phyloP scores from a whole-genome alignment of 2,329 filamentous ascomycete genomes.

The Triangularia setosa region DNA sequence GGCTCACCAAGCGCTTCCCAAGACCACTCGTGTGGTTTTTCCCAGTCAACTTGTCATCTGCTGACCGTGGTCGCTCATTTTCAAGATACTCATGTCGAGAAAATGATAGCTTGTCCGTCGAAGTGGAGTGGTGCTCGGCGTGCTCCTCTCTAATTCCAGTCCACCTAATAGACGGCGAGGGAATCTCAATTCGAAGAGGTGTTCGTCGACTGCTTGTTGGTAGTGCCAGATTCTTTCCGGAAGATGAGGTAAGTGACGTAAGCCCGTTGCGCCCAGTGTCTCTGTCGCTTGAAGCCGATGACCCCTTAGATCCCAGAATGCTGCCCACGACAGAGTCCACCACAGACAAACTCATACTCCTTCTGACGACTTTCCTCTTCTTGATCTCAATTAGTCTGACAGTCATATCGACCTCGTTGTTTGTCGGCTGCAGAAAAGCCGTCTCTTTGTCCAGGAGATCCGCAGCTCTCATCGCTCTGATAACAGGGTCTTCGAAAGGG shows the following conservation, averaged over 20 bases:
- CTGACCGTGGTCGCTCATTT: slow-evolving; percentile 5
- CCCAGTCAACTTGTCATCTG: slow-evolving; percentile 5
- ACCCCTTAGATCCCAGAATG: slow-evolving; percentile 3
- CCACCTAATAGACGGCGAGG: slow-evolving; percentile 17
- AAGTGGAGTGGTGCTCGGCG: not conserved
- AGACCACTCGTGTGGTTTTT: not conserved
- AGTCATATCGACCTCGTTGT: slow-evolving; percentile 46
- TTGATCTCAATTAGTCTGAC: slow-evolving; percentile 22
- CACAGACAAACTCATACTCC: slow-evolving; percentile 48
- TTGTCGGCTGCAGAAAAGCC: slow-evolving; percentile 46
- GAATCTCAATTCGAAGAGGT: slow-evolving; percentile 18
- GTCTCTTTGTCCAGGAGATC: slow-evolving; percentile 55
- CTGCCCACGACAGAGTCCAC: slow-evolving; percentile 3
- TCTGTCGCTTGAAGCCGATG: not conserved
- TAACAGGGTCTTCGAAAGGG: slow-evolving; percentile 44
- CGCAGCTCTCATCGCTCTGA: slow-evolving; percentile 55
- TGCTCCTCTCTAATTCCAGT: slow-evolving; percentile 5
- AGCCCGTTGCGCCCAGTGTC: not conserved
- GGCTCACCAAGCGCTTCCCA: not conserved
- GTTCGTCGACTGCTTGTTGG: not conserved
- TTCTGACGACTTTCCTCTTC: slow-evolving; percentile 24
- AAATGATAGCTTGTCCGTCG: not conserved
- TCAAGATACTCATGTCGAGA: not conserved
- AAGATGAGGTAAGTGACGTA: not conserved
- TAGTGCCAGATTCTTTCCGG: not conserved